A percentile compares a stretch with the other conserved stretches of the same genome.
These are phyloP conservation scores for Ascochyta pisi DNA, from an alignment of 2,329 filamentous ascomycete species.

Conservation along the genomic window DNA sequence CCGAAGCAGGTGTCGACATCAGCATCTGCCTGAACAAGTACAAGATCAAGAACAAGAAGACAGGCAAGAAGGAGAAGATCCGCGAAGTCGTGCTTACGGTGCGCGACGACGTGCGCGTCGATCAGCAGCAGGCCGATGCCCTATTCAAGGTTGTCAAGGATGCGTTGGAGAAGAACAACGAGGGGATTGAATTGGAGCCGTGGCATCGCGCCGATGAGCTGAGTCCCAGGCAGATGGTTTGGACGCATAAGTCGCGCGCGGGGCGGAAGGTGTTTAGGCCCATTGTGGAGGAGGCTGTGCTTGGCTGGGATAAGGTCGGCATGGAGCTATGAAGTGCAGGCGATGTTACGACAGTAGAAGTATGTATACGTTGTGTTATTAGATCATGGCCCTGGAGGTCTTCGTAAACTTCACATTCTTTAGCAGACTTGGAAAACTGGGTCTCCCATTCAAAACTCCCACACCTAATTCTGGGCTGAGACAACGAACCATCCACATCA, in stretches of 20 bases:
- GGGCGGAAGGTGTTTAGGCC: constrained; percentile 56
- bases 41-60: constrained; percentile 49
- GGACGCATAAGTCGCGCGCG: constrained; percentile 51
- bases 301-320: constrained; percentile 47
- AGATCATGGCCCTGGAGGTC: neutral
- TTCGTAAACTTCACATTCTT: neutral
- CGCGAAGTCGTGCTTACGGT: constrained; percentile 57
- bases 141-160: constrained; percentile 51
- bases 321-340: constrained; percentile 3
- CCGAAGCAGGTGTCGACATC: constrained; percentile 54
- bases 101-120: constrained; percentile 54
- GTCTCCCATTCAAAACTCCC: neutral
- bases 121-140: constrained; percentile 52
- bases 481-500: no score
- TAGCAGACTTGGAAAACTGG: neutral
- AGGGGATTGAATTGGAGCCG: constrained; percentile 49
- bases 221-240: constrained; percentile 55
- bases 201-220: constrained; percentile 55
- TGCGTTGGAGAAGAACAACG: constrained; percentile 51
- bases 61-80: constrained; percentile 54
- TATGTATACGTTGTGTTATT: neutral
- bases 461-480: neutral
- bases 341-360: neutral
- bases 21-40: constrained; percentile 56
- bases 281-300: constrained; percentile 55